phyloP scores from a whole-genome alignment of 2,329 filamentous ascomycete species.

The Diaporthe citriasiana region DNA sequence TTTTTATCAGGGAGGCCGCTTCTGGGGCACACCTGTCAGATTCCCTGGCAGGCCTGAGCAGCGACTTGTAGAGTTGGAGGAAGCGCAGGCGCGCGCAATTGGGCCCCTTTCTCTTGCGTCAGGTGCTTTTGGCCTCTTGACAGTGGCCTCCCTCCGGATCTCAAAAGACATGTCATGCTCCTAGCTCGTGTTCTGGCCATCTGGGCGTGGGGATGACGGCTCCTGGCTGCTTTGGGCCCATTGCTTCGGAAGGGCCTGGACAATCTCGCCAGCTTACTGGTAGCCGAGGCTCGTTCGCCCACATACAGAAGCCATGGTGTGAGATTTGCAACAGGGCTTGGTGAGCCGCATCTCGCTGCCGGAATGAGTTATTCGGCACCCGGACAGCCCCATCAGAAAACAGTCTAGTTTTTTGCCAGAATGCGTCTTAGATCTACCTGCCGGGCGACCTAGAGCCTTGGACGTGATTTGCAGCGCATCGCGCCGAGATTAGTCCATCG shows the following conservation, averaged over 20 bases:
- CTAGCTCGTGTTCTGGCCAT: constrained; percentile 18
- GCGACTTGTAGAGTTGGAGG: background rate
- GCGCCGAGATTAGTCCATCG: constrained; percentile 22
- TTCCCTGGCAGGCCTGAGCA: background rate
- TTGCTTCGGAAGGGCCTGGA: background rate
- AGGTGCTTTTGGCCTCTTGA: constrained; percentile 3
- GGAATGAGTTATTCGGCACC: background rate
- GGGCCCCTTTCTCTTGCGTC: constrained; percentile 33
- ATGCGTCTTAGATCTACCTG: background rate
- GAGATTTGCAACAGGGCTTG: background rate
- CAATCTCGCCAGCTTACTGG: background rate
- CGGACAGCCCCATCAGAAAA: background rate
- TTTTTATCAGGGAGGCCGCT: constrained; percentile 23
- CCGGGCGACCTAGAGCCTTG: background rate
- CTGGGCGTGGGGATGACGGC: constrained; percentile 11
- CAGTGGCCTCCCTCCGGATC: background rate
- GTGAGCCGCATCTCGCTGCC: constrained; percentile 17
- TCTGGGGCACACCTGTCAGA: constrained; percentile 14
- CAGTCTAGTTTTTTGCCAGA: constrained; percentile 1
- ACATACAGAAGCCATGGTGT: background rate
- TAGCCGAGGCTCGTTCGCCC: background rate
- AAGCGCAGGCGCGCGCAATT: background rate
- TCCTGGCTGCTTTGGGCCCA: constrained; percentile 8
- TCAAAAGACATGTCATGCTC: background rate
- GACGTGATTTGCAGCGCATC: constrained; percentile 7